Evolutionary conservation across 305 asterid species (phyloP), one percentile per base, ranked within the genome.

Genomic region (Ajuga reptans): DNA sequence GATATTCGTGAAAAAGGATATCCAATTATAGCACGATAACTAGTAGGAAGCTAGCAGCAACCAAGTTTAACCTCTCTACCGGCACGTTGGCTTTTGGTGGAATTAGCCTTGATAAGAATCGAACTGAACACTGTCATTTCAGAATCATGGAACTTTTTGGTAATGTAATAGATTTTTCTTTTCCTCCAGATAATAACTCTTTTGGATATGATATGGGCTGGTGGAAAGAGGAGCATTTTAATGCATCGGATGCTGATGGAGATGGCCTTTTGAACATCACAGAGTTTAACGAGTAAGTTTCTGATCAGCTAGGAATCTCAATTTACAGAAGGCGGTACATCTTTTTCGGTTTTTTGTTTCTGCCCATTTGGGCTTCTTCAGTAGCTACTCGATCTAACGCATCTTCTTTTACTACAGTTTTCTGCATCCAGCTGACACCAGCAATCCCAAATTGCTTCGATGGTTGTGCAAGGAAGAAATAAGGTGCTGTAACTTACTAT

Each of bases 201-300:
- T 78, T 82, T 67, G 96, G 96, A 72, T 81, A 87, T 82, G 85
- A 93, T 36, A 86, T 91, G 87, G 97, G 97, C 39, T 93, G 97
- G 99, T 93, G 99, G 99, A 93, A 86, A 80, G 91, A 87, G 84
- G 90, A 85, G 47, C 99, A 93, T 73, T 93, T 93, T 78, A 83
- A 87, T 80, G 96, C 99, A 75, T 83, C 99, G 5, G 97, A 91
- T 81, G 81, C 75, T 6, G 91, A 93, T 81, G 91, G 90, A 43
- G 96, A 93, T 74, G 92, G 95, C 58, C 85, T 66, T 49, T 76
- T 93, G 83, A 91, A 93, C 75, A 67, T 93, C 66, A 86, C 95
- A 4, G 96, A 93, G 80, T 91, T 86, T 79, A 93, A 91, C 59
- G 99, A 91, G 96, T 91, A 83, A 75, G 97, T 75, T 60, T 72